These are phyloP conservation scores for Trichoderma sp. DNA, from an alignment of 2,329 filamentous ascomycete genomes.

Conservation along the genomic window DNA sequence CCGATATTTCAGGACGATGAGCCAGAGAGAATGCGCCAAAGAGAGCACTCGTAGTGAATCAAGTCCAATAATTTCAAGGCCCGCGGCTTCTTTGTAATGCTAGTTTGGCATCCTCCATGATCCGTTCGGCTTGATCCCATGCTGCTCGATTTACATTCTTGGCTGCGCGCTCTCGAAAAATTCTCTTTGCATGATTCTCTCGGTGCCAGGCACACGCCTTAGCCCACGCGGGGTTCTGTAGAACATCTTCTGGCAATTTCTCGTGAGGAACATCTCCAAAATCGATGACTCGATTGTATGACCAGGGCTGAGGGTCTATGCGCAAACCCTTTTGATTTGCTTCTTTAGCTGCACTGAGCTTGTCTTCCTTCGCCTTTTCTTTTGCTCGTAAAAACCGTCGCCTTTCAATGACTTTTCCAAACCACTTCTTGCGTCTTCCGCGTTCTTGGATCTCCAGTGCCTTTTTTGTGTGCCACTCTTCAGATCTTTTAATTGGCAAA, in stretches of 20 bases:
- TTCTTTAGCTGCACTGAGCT: conserved; percentile 23
- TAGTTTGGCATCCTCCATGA: conserved; percentile 10
- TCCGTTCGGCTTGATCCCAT: conserved; percentile 2
- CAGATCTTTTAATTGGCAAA: conserved; percentile 46
- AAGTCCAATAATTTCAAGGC: neutral
- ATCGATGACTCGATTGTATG: conserved; percentile 36
- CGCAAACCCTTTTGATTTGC: neutral
- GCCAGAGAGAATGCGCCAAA: neutral
- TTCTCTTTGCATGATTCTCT: conserved; percentile 28
- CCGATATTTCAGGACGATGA: neutral
- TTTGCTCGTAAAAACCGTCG: conserved; percentile 37
- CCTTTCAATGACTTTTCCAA: conserved; percentile 48
- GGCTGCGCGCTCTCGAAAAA: conserved; percentile 9
- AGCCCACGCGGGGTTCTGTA: conserved; percentile 49
- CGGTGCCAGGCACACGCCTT: conserved; percentile 44
- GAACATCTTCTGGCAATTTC: conserved; percentile 49
- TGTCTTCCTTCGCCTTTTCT: conserved; percentile 28
- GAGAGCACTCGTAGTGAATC: neutral
- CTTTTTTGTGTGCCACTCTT: conserved; percentile 51
- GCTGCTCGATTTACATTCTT: neutral
- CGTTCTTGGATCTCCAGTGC: conserved; percentile 52
- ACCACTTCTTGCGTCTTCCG: conserved; percentile 52
- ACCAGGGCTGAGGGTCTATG: conserved; percentile 36
- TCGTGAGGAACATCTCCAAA: conserved; percentile 43
- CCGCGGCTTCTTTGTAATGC: neutral